Base-by-base conservation (phyloP, 2,329 filamentous ascomycete genomes). In the Gaeumannomyces sp. region DNA sequence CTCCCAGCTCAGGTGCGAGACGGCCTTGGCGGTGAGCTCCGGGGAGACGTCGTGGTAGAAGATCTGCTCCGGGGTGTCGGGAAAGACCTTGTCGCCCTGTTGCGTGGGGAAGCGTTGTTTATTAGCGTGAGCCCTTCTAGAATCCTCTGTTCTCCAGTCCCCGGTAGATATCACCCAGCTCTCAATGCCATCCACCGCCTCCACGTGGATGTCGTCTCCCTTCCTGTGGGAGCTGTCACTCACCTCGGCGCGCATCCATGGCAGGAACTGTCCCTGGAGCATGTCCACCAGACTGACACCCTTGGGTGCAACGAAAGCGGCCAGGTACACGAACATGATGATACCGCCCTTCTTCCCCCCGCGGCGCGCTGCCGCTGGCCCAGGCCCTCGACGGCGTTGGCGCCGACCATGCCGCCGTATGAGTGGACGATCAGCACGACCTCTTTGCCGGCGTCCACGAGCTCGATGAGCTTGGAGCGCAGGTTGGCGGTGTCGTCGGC, bases 341-440 rank as follows among this genome's bases (percentile, higher is more conserved):
- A 67, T 64, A 1, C 66, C 66, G 35, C 63, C 64, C 31, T 56
- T n/a, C 7, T 61, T 59, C 19, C 66, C 66, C 2, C 38, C 57
- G 33, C 60, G 2, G 35, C 60, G 6, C 66, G 66, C 16, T 63
- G n/a, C 45, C 64, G 63, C 11, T 63, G 59, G 1, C 66, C 63
- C 25, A 63, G 60, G 5, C 66, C 64, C 3, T 65, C 59, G 27
- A 65, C 65, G 16, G 66, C 66, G 5, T 33, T 35, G 14, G 63
- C 64, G n/a, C 62, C 64, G 3, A 64, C 61, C 11, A 67, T 50
- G n/a, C 65, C 65, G 10, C 65, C 65, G 31, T 68, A 68, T 28
- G 64, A 65, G 38, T 68, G 67, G 25, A 59, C 66, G 16, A 68
- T 60, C 27, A 68, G 58, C 33, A 68, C 61, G 58, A 67, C 64